Base-by-base conservation (phyloP, 345 rosid species). In the Citrus sp. region DNA sequence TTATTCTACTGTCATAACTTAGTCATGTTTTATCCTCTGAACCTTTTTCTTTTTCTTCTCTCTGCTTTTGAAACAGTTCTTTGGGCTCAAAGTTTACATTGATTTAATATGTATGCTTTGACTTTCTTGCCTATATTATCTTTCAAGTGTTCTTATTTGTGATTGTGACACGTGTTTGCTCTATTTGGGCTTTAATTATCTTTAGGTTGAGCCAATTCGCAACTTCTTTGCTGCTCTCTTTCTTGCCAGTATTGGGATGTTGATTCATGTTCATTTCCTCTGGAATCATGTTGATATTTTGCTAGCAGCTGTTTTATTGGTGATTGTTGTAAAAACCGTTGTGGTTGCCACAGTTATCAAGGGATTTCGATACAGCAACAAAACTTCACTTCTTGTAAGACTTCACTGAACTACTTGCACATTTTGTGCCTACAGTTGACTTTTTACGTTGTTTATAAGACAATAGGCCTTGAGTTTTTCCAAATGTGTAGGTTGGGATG, bases 251-350 rank as follows among this genome's bases (percentile, higher is more conserved):
- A 92, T 94, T 12, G 98, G 98, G 77, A 94, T 94, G 98, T 77
- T 93, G 85, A 93, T 93, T 77, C 88, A 93, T 82, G 89, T 93
- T 80, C 98, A 93, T 76, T 93, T 93, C 83, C 92, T 94, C 77
- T 94, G 98, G 98, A 94, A 86, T 76, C 98, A 94, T 79, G 94
- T 94, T 72, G 98, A 94, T 79, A 92, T 94, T 72, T 87, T 94
- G 75, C 79, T 94, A 58, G 97, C 98, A 63, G 91, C 98, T 42
- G 98, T 94, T 59, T 70, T 94, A 75, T 85, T 92, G 68, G 98
- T 94, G 81, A 84, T 94, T 76, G 87, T 91, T 73, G 84, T 92
- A 79, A 94, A 94, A 82, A 92, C 98, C 0, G 77, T 85, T 32
- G 90, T 94, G 69, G 87, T 90, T 79, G 87, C 91, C 0, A 51